Evolutionary conservation across 2,329 filamentous ascomycete species (phyloP).

Genomic region (Colletotrichum sp.): DNA sequence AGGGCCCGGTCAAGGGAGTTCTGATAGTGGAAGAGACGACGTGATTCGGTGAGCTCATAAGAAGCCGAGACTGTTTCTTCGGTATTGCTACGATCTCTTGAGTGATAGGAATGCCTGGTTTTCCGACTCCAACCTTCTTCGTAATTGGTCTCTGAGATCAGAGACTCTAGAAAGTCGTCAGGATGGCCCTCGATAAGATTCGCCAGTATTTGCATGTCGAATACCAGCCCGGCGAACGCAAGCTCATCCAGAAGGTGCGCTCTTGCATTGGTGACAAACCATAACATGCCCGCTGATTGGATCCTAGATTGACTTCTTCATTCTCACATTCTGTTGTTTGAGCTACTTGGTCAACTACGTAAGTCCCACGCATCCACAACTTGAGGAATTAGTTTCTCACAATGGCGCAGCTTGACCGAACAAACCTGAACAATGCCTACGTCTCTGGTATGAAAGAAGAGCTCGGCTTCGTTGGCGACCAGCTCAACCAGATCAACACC

Average conservation of each 20-base stretch:
- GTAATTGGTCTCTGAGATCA: background rate
- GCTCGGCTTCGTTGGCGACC: slow-evolving; percentile 33
- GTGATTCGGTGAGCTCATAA: background rate
- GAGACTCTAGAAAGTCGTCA: background rate
- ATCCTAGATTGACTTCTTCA: slow-evolving; percentile 59
- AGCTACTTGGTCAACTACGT: slow-evolving; percentile 62
- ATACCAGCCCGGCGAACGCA: slow-evolving; percentile 43
- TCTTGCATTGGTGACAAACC: fast-evolving
- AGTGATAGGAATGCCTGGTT: background rate
- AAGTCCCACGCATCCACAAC: slow-evolving; percentile 21
- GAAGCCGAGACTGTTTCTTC: background rate
- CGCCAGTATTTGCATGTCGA: slow-evolving; percentile 36
- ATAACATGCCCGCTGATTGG: background rate
- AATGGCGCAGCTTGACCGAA: slow-evolving; percentile 16
- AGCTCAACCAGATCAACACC: slow-evolving; percentile 58
- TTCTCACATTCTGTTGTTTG: slow-evolving; percentile 67
- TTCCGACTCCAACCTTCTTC: background rate
- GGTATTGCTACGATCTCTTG: background rate
- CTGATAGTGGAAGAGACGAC: background rate
- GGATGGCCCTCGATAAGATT: slow-evolving; percentile 20
- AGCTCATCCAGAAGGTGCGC: slow-evolving; percentile 58
- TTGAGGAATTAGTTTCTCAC: background rate
- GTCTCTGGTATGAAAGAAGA: slow-evolving; percentile 44
- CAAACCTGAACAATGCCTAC: slow-evolving; percentile 40
- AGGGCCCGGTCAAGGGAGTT: background rate